Base-by-base conservation (phyloP, 2,329 filamentous ascomycete species). In the Metarhizium guizhouense region DNA sequence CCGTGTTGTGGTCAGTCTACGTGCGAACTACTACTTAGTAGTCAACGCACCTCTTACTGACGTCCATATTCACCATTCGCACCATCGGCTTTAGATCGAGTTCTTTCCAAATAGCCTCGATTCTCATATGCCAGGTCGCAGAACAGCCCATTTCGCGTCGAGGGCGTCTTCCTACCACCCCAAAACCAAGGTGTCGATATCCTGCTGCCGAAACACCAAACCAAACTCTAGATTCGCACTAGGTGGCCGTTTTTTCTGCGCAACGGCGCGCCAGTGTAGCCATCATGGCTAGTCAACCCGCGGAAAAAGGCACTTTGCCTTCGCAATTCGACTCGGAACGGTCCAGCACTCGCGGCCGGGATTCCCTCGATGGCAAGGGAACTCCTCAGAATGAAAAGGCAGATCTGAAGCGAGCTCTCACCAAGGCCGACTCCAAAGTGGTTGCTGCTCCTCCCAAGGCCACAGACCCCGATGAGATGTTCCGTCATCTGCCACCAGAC, bases 401-500 rank as follows among this genome's bases (percentile, higher is more conserved):
- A 13, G 7, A 51, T 38, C 48, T 55, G 20, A 42, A 58, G 43
- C 45, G 52, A 16, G 55, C 52, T 29, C 55, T 63, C 45, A n/a
- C 47, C 54, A 56, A 57, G 54, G 54, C 60, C 18, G 61, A 59
- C 56, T 56, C 57, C 47, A 58, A 58, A 43, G 50, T 57, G 10
- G 55, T 30, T 16, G 57, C 66, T 7, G 62, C 64, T 49, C 63
- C 67, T 13, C 57, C 67, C 11, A 58, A 63, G 47, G 63, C 66
- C 11, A 67, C 72, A 18, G 74, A 76, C 45, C 64, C 74, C 3
- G 74, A 77, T 34, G 80, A 84, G 63, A 73, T 80, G 3, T 84
- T 82, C 64, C 73, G 74, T 30, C 82, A 89, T 66, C 75, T 92
- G 3, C 81, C 86, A 2, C 70, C 79, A 8, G 67, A 85, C 57